Percentiles rank a stretch among this genome's conserved stretches.
These are phyloP conservation scores for Mucor irregularis DNA, from an alignment of 371 early-diverging fungal species.

Conservation along the genomic window DNA sequence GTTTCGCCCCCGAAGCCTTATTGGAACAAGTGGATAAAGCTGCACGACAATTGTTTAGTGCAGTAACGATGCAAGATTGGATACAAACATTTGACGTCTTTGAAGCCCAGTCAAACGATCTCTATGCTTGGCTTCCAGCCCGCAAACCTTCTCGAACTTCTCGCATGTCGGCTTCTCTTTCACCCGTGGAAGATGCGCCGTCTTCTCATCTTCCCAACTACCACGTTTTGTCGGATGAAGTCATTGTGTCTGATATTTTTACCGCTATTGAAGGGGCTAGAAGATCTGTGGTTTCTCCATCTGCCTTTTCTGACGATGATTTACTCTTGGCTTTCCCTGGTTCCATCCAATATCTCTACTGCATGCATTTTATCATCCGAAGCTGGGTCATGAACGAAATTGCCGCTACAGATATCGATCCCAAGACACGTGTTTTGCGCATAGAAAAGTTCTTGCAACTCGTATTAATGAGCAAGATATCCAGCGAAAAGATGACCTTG, in stretches of 20 bases:
- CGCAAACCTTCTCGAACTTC: constrained; percentile 45
- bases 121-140: constrained; percentile 74
- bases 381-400: constrained; percentile 75
- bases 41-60: constrained; percentile 51
- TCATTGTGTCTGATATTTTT: constrained; percentile 71
- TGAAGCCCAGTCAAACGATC: constrained; percentile 71
- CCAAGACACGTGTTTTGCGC: constrained; percentile 54
- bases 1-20: constrained; percentile 23
- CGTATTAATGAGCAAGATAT: constrained; percentile 53
- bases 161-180: constrained; percentile 42
- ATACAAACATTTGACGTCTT: constrained; percentile 68
- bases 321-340: constrained; percentile 65
- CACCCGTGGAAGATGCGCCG: constrained; percentile 30
- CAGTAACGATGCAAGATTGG: constrained; percentile 73
- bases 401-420: constrained; percentile 46
- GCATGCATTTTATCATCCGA: constrained; percentile 71
- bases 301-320: constrained; percentile 44
- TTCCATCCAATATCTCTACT: constrained; percentile 69
- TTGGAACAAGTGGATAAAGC: constrained; percentile 39
- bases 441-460: constrained; percentile 68
- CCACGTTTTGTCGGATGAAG: constrained; percentile 45
- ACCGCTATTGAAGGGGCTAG: constrained; percentile 56
- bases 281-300: constrained; percentile 40
- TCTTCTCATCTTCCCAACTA: constrained; percentile 26
- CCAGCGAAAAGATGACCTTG: constrained; percentile 36